Conservation (phyloP, 768 basidiomycete species). For the Xerocomus potaroensis region DNA sequence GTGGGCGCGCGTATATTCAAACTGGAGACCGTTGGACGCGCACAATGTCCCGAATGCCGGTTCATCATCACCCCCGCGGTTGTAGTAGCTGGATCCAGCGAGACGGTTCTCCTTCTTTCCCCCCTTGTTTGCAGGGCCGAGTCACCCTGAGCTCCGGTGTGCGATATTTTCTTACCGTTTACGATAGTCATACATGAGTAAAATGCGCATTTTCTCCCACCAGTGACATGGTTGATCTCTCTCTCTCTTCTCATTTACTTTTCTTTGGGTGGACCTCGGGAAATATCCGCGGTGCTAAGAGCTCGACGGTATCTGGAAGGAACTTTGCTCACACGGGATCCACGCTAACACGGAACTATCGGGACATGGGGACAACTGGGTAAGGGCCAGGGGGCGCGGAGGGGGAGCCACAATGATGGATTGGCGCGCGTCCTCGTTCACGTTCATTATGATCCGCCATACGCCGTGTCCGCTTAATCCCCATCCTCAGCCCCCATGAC, state of each 20-base stretch:
- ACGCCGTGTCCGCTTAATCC: not conserved
- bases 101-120: not conserved
- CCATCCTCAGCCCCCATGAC: too few species aligned
- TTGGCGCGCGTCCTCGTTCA: not conserved
- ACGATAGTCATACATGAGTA: too few species aligned
- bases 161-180: too few species aligned
- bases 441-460: constrained; percentile 12
- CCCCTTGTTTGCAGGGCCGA: not conserved
- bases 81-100: too few species aligned
- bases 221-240: not conserved
- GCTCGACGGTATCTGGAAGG: too few species aligned
- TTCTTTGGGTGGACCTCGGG: not conserved
- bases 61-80: too few species aligned
- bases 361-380: too few species aligned
- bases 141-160: not conserved
- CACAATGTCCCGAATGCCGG: too few species aligned
- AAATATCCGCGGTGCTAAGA: constrained; percentile 16
- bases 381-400: too few species aligned
- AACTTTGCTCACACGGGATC: too few species aligned
- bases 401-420: too few species aligned
- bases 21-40: not conserved
- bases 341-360: too few species aligned
- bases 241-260: not conserved
- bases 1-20: not conserved
- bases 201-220: not conserved